phyloP scores from a whole-genome alignment of 2,329 filamentous ascomycete genomes.

The Penicillium concentricum region DNA sequence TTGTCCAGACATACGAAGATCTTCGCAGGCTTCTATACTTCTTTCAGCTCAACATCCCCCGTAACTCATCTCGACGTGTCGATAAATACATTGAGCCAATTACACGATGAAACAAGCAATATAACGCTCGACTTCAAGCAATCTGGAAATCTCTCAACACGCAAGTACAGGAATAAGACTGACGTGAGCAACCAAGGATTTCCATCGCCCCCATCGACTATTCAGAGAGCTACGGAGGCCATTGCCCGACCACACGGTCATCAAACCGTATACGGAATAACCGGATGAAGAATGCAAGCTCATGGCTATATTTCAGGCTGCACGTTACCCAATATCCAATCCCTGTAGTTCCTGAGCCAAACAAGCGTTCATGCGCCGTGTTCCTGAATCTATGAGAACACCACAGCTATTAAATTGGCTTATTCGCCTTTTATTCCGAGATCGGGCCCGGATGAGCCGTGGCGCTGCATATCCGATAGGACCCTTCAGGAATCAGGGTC shows the following conservation, averaged over 20 bases:
- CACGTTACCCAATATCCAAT: background rate
- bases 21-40: background rate
- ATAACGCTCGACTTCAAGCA: no score
- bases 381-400: conserved; percentile 11
- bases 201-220: no score
- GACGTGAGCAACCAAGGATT: no score
- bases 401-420: background rate
- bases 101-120: no score
- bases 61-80: background rate
- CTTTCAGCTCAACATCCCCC: background rate
- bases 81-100: no score
- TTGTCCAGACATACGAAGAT: no score
- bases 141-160: no score
- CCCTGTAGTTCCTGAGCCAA: background rate
- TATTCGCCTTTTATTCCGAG: background rate
- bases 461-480: background rate
- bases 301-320: conserved; percentile 2
- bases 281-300: background rate
- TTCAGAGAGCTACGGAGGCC: background rate
- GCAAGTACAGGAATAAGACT: no score
- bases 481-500: background rate
- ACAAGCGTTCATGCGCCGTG: conserved; percentile 9
- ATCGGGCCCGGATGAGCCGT: background rate
- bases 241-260: background rate
- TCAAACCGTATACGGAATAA: background rate